Evolutionary conservation across 345 rosid genomes (phyloP), one percentile per base, ranked within the genome.

Genomic region (Acer negundo): DNA sequence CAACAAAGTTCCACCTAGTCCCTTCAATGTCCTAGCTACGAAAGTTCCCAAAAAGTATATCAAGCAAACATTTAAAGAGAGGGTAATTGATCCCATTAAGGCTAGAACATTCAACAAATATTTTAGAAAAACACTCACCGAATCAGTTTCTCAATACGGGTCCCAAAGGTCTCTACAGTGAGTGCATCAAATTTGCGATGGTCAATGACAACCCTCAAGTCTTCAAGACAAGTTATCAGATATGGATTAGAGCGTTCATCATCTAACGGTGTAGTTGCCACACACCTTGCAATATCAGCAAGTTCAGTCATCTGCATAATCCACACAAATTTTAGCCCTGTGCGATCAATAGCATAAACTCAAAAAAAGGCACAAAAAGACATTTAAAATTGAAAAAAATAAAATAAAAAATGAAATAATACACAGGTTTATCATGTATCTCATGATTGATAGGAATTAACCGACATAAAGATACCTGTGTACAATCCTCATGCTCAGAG

Each of bases 261-360:
- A 59, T 89, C 93, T 80, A 88, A 82, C 68, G 93, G 94, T 13
- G 88, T 87, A 85, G 81, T 91, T 81, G 95, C 98, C 47, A 87
- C 97, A 87, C 96, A 91, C 87, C 88, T 93, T 77, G 99, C 98
- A 80, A 97, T 91, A 86, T 97, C 98, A 56, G 94, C 98, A 85
- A 97, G 98, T 80, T 97, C 99, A 86, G 74, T 89, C 91, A 97
- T 92, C 99, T 97, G 94, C 89, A 70, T 71, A 64, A 82, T 38
- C 11, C 49, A 47, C 10, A 81, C 68, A 67, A 84, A 76, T 72
- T 79, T 79, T 31, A 77, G 77, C 31, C 53, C 42, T 61, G 72
- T 55, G 62, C 23, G 20, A 44, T 58, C 53, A 69, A 20, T 20
- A 40, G 22, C 10, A 65, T 19, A 47, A 26, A 64, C 58, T 62